Conservation (phyloP, 2,329 filamentous ascomycete species). For the Chlorencoelia australis region DNA sequence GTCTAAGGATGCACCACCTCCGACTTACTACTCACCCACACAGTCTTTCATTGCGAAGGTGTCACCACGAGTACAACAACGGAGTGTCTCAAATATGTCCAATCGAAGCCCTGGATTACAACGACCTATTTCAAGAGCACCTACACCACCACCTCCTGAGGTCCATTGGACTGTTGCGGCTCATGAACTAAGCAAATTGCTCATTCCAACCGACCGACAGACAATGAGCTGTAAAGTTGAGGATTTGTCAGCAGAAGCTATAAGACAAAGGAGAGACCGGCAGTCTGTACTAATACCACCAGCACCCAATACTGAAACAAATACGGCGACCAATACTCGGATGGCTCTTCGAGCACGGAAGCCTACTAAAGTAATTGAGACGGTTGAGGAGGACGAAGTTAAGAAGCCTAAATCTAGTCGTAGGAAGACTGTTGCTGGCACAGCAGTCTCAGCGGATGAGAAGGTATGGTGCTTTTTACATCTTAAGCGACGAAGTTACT, state of each 20-base stretch:
- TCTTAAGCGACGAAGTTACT: too few species aligned
- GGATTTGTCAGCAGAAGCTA: slow-evolving; percentile 64
- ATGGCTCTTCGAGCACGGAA: slow-evolving; percentile 69
- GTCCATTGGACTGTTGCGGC: slow-evolving; percentile 81
- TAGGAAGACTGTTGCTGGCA: slow-evolving; percentile 51
- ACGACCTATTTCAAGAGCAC: slow-evolving; percentile 32
- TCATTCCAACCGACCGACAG: slow-evolving; percentile 68
- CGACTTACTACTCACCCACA: slow-evolving; percentile 79
- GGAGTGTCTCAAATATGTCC: slow-evolving; percentile 49
- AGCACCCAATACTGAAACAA: slow-evolving; percentile 23
- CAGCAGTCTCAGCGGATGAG: slow-evolving; percentile 36
- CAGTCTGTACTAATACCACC: slow-evolving; percentile 41
- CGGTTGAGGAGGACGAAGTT: slow-evolving; percentile 41
- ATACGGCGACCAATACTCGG: slow-evolving; percentile 37
- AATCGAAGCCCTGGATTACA: slow-evolving; percentile 24
- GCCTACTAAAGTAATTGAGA: slow-evolving; percentile 41
- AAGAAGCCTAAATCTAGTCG: slow-evolving; percentile 36
- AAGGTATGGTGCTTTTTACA: slow-evolving; percentile 27
- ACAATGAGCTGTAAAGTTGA: slow-evolving; percentile 68
- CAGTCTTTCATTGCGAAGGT: slow-evolving; percentile 79
- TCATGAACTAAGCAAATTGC: slow-evolving; percentile 68
- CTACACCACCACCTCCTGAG: slow-evolving; percentile 65
- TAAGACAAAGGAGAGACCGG: slow-evolving; percentile 52
- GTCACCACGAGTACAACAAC: slow-evolving; percentile 52
- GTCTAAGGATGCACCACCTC: slow-evolving; percentile 41